A percentile compares a stretch with the other conserved stretches of the same genome.
Conservation (phyloP, 306 rosid genomes). For the Vachellia collinsii region DNA sequence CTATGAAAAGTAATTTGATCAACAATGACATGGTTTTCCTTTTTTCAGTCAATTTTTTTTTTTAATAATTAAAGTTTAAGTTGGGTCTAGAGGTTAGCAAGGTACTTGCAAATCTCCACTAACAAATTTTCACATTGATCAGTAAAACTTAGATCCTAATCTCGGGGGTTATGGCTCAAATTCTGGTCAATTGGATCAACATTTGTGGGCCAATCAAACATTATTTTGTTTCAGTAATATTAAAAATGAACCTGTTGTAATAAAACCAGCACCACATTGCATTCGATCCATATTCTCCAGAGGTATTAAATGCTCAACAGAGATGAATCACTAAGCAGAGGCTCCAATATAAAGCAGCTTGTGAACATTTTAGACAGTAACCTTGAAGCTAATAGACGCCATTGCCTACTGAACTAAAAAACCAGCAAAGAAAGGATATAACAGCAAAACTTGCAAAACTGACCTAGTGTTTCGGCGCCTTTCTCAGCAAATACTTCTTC, state of each 20-base stretch:
- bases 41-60: no score
- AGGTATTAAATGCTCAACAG: not conserved
- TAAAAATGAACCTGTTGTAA: not conserved
- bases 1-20: not conserved
- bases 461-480: slow-evolving; percentile 42
- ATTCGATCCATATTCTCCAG: not conserved
- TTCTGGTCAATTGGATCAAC: no score
- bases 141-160: no score
- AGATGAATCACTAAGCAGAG: not conserved
- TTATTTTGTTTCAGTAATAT: not conserved
- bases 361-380: not conserved
- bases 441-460: slow-evolving; percentile 11
- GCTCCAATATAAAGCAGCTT: not conserved
- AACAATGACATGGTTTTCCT: not conserved
- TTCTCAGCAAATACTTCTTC: slow-evolving; percentile 54
- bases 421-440: slow-evolving; percentile 1
- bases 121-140: not conserved
- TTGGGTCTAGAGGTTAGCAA: no score
- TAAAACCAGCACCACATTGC: not conserved
- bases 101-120: no score
- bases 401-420: not conserved
- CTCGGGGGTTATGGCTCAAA: not conserved
- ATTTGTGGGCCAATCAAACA: not conserved
- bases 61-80: no score
- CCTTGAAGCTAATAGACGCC: not conserved